phyloP scores from a whole-genome alignment of 257 asterid species.

The Primulina huaijiensis region DNA sequence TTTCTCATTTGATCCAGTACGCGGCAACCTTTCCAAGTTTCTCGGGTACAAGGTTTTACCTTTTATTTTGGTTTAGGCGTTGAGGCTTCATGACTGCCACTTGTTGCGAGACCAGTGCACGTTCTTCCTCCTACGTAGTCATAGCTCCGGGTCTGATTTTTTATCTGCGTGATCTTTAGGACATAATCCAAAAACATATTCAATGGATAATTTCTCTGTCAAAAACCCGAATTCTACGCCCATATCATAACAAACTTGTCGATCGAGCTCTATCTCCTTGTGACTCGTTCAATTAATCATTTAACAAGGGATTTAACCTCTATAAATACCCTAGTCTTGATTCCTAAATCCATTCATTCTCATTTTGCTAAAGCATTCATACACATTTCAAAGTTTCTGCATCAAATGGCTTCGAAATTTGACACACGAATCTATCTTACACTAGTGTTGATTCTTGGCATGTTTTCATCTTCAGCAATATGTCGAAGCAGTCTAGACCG shows the following conservation, averaged over 20 bases:
- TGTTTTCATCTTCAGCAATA: slow-evolving; percentile 12
- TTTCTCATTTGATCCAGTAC: too few species aligned
- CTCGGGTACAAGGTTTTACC: too few species aligned
- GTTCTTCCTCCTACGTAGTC: neutral
- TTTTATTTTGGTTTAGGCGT: too few species aligned
- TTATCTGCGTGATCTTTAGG: neutral
- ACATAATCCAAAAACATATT: neutral
- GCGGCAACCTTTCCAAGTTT: too few species aligned
- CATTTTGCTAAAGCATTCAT: neutral
- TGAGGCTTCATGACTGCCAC: neutral
- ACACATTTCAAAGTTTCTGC: neutral
- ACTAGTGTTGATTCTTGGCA: slow-evolving; percentile 1
- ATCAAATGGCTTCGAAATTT: neutral
- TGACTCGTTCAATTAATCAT: neutral
- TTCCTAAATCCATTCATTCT: neutral
- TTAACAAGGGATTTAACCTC: neutral
- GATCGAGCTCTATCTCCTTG: neutral
- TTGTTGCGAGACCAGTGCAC: neutral
- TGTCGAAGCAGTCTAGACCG: slow-evolving; percentile 13
- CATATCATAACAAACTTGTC: neutral
- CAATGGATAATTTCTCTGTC: neutral
- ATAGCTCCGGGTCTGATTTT: neutral
- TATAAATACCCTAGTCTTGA: neutral
- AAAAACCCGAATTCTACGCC: neutral
- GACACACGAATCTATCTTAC: neutral